Conservation (phyloP, 192 early-diverging fungal genomes). For the Coemansia aciculifera region DNA sequence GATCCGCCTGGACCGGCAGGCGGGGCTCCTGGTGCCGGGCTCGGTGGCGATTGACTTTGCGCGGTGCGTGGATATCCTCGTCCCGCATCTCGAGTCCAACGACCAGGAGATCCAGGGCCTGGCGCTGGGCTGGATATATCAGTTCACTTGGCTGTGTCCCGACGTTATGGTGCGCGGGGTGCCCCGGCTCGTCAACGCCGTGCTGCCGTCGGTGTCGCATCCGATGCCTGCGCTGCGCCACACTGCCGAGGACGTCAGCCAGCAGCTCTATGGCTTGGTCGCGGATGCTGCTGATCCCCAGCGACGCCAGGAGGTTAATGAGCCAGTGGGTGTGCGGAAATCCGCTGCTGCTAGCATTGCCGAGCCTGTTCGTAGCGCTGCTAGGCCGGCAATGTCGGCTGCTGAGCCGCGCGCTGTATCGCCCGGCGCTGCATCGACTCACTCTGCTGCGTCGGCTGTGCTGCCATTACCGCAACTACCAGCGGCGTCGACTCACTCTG, state of each 20-base stretch:
- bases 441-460: slow-evolving; percentile 10
- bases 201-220: slow-evolving; percentile 87
- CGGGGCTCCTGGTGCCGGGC: slow-evolving; percentile 18
- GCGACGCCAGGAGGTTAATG: neutral
- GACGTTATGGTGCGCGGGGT: slow-evolving; percentile 82
- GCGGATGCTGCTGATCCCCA: neutral
- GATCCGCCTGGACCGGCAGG: slow-evolving; percentile 26
- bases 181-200: slow-evolving; percentile 75
- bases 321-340: neutral
- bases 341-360: neutral
- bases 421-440: slow-evolving; percentile 17
- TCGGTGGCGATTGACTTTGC: slow-evolving; percentile 70
- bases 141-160: slow-evolving; percentile 81
- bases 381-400: neutral
- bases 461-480: slow-evolving; percentile 14
- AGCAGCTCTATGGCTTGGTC: slow-evolving; percentile 7
- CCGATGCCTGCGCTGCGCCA: slow-evolving; percentile 63
- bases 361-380: neutral
- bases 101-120: slow-evolving; percentile 92
- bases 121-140: slow-evolving; percentile 88
- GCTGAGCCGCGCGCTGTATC: neutral
- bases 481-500: neutral
- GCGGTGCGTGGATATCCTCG: slow-evolving; percentile 79
- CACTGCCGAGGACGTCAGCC: slow-evolving; percentile 82
- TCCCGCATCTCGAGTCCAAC: slow-evolving; percentile 68